Evolutionary conservation across 345 rosid genomes (phyloP).

Genomic region (Sisymbrium altissimum): DNA sequence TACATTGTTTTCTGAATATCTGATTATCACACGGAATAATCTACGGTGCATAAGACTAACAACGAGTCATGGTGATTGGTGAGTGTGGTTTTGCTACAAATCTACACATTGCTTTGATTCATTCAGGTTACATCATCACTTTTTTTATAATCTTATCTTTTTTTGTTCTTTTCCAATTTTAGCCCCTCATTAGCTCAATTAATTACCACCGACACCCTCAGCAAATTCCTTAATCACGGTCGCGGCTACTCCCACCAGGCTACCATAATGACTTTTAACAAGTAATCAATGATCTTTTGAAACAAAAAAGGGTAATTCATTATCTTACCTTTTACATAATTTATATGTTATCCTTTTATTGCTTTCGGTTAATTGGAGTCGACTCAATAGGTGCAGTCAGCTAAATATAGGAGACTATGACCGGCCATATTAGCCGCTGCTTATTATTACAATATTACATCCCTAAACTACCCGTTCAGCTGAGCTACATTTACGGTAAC

Average conservation of each 20-base stretch:
- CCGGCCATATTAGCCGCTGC: neutral
- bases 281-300: neutral
- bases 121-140: constrained; percentile 5
- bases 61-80: constrained; percentile 8
- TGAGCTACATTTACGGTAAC: neutral
- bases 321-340: neutral
- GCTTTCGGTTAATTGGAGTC: constrained; percentile 5
- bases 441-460: neutral
- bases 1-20: neutral
- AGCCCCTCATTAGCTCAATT: neutral
- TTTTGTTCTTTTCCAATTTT: neutral
- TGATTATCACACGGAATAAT: neutral
- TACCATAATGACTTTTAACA: neutral
- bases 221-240: neutral
- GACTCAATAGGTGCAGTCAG: neutral
- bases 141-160: neutral
- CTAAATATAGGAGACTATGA: neutral
- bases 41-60: neutral
- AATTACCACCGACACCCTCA: constrained; percentile 16
- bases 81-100: constrained; percentile 8
- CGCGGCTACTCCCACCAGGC: too few species aligned
- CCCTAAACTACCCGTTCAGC: neutral
- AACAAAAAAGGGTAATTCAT: neutral
- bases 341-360: constrained; percentile 8
- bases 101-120: constrained; percentile 8